These are phyloP conservation scores for Aurantiochytrium sp. DNA, from an alignment of 108 stramenopile species.

Conservation along the genomic window DNA sequence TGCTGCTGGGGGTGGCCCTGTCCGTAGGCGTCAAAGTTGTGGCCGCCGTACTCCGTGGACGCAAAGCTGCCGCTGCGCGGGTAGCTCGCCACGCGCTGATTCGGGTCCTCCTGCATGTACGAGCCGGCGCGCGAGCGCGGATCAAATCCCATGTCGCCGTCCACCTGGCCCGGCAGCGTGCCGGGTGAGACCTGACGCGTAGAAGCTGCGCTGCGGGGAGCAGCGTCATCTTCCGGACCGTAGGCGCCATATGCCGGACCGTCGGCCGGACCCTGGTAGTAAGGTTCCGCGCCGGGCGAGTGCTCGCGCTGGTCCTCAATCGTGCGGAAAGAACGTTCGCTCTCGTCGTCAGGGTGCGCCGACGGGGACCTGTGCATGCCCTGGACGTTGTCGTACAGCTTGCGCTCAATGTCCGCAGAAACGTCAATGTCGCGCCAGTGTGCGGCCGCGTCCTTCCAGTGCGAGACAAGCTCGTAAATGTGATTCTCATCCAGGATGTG, in stretches of 20 bases:
- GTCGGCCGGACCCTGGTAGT: too few relatives aligned
- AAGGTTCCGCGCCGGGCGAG: too few relatives aligned
- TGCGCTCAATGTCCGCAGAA: neutral
- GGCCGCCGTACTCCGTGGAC: too few relatives aligned
- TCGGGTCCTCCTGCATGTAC: too few relatives aligned
- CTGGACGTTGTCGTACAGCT: neutral
- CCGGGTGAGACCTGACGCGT: too few relatives aligned
- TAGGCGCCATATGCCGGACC: neutral
- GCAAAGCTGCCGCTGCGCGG: too few relatives aligned
- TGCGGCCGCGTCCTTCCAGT: neutral
- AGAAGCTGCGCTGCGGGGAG: neutral
- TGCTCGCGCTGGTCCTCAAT: neutral
- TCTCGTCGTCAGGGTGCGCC: neutral
- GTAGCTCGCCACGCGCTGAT: too few relatives aligned
- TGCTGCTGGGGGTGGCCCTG: too few relatives aligned
- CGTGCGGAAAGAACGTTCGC: neutral
- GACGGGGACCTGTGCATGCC: neutral
- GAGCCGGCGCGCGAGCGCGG: too few relatives aligned
- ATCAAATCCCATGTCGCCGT: too few relatives aligned
- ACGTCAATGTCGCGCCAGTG: neutral
- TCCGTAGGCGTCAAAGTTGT: too few relatives aligned
- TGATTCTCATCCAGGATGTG: conserved; percentile 7
- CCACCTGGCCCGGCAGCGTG: too few relatives aligned
- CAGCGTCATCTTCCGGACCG: neutral
- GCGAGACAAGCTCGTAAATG: neutral